Evolutionary conservation across 768 basidiomycete species (phyloP), one percentile per base, ranked within the genome.

Genomic region (Hygrophorus pudorinus): DNA sequence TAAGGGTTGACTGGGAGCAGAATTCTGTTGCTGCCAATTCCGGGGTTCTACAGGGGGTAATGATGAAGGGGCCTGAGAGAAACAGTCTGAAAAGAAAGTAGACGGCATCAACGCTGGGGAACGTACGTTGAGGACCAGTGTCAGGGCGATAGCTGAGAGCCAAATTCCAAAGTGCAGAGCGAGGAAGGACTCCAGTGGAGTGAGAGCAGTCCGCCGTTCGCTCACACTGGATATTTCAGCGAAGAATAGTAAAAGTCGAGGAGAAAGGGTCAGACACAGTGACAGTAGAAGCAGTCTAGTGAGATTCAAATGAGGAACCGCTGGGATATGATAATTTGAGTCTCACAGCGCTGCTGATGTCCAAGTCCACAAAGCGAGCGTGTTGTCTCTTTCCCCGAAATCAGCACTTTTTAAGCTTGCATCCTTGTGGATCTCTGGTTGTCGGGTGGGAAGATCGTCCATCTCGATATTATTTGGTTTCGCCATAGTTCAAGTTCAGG

Each of bases 111-210:
- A 45, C 39, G 51, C 41, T 38, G 35, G 40, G 41, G 41, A 28
- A 56, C 67, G 45, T 55, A 82, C 84, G 56, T 78, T 73, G 49
- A 81, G 59, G 16, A 89, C 55, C 27, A 85, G 61, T 29, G 77
- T 68, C 12, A 78, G 31, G 8, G 78, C 70, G 6, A 80, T 54
- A 5, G 74, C 72, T 36, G 68, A 64, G 11, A 86, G 66, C 51
- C 78, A 63, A 36, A 88, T 67, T 13, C 79, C 82, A 44, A 81
- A 68, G 30, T 85, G 78, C n/a, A 73, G 56, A 11, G 78, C 68
- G 35, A 90, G 72, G 61, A 81, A 86, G 17, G 67, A 62, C 56
- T 89, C 86, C 28, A 89, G 68, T 2, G 76, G 63, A 2, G 85
- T 84, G 39, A 86, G 68, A 24, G 60, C 38, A 40, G 50, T 61